A percentile compares a stretch with the other conserved stretches of the same genome.
phyloP scores from a whole-genome alignment of 805 yeast genomes.

The Pichia cabralensis region DNA sequence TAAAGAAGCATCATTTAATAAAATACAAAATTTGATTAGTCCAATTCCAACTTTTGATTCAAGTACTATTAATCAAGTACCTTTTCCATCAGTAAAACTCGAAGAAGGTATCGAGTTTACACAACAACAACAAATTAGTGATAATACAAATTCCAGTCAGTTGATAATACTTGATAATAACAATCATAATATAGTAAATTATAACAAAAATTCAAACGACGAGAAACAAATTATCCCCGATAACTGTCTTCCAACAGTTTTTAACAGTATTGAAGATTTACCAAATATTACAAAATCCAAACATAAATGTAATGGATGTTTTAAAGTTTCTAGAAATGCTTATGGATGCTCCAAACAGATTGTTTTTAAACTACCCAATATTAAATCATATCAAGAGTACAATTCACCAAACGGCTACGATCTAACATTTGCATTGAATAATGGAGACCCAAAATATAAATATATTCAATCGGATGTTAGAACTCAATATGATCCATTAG shows the following conservation, averaged over 20 bases:
- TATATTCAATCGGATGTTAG: constrained; percentile 4
- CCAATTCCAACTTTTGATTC: too few relatives aligned
- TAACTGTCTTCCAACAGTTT: not conserved
- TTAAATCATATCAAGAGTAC: constrained; percentile 5
- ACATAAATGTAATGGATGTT: constrained; percentile 6
- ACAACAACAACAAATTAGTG: too few relatives aligned
- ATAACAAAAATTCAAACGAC: not conserved
- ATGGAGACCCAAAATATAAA: constrained; percentile 4
- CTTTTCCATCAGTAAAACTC: too few relatives aligned
- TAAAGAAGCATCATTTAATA: too few relatives aligned
- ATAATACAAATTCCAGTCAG: not conserved
- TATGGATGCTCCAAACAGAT: constrained; percentile 7
- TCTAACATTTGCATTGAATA: constrained; percentile 2
- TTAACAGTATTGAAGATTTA: constrained; percentile 1
- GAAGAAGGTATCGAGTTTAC: too few relatives aligned
- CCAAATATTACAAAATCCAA: not conserved
- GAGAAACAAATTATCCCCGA: not conserved
- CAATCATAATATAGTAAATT: not conserved
- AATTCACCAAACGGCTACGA: constrained; percentile 7
- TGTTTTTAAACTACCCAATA: constrained; percentile 3
- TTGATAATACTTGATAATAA: too few relatives aligned
- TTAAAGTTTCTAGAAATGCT: constrained; percentile 2
- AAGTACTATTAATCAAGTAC: too few relatives aligned
- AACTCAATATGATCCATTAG: constrained; percentile 6
- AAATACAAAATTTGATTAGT: too few relatives aligned